These are phyloP conservation scores for Solanum etuberosum DNA, from an alignment of 257 asterid species.

Conservation along the genomic window DNA sequence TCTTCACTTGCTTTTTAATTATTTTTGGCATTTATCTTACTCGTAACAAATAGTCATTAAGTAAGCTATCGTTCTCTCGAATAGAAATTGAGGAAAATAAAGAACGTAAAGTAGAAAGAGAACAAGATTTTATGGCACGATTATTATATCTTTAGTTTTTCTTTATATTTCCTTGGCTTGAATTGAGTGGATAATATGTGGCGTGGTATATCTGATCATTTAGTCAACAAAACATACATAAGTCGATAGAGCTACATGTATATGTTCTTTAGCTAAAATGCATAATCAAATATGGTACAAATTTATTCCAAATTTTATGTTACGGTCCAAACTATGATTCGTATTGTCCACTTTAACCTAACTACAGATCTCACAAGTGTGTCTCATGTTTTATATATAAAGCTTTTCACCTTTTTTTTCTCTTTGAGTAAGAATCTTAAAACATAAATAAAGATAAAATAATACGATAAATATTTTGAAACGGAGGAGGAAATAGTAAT, in stretches of 20 bases:
- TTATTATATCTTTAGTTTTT: too few species aligned
- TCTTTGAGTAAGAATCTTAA: background rate
- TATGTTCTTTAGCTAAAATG: background rate
- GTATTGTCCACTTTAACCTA: background rate
- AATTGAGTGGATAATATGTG: too few species aligned
- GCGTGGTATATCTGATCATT: too few species aligned
- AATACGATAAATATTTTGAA: background rate
- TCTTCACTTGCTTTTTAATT: background rate
- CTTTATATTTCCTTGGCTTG: background rate
- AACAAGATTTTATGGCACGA: background rate
- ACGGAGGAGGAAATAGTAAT: background rate
- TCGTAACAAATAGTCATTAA: background rate
- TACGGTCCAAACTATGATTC: background rate
- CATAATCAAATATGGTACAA: background rate
- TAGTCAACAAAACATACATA: background rate
- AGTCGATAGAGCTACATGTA: background rate
- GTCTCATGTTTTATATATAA: too few species aligned
- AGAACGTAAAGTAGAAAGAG: too few species aligned
- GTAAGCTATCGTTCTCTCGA: background rate
- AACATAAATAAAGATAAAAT: background rate
- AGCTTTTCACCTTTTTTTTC: background rate
- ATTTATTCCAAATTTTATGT: background rate
- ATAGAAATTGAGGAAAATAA: background rate
- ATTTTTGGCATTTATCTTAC: background rate
- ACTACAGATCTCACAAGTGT: background rate